Evolutionary conservation across 306 rosid species (phyloP), one percentile per base, ranked within the genome.

Genomic region (Sicyos baderoa): DNA sequence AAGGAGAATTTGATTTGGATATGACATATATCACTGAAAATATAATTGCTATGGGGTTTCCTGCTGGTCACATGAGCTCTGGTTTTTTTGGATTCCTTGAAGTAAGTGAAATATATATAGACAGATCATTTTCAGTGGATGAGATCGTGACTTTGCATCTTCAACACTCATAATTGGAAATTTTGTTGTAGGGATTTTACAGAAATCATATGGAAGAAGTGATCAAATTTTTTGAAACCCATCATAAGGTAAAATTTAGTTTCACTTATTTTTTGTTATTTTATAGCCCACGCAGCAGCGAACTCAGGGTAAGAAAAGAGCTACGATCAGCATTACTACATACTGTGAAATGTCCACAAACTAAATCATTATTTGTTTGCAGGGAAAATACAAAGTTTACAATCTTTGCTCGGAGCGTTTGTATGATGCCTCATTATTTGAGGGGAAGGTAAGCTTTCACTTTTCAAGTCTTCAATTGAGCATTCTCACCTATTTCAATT

Each of bases 121-220:
- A 29, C 4, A 3, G 35, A 29, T 29, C 35, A 29, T 67, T 78
- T 77, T 68, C 54, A 50, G 65, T 67, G 14, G 22, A 51, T 53
- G 42, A 74, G 76, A 19, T 78, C 35, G 48, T 53, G 64, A 21
- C 73, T 66, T 76, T 44, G 59, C 37, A 64, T 83, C 54, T 60
- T 19, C 21, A 47, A 32, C 22, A 80, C 16, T 9, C 18, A n/a
- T 35, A 40, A 82, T 19, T 65, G 65, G 72, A 76, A 75, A 49
- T 44, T 79, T 54, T 83, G 67, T 53, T 84, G 80, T 89, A 89
- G 97, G 97, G 97, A 18, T 86, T 91, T 76, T 91, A 91, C 76
- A 84, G 96, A 70, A 91, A 91, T 83, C 97, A 91, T 83, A 91
- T 91, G 96, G 96, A 87, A 75, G 97, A 91, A 82, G 96, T 91